A percentile compares a stretch with the other conserved stretches of the same genome.
phyloP scores from a whole-genome alignment of 768 basidiomycete genomes.

The Asterophora parasitica region DNA sequence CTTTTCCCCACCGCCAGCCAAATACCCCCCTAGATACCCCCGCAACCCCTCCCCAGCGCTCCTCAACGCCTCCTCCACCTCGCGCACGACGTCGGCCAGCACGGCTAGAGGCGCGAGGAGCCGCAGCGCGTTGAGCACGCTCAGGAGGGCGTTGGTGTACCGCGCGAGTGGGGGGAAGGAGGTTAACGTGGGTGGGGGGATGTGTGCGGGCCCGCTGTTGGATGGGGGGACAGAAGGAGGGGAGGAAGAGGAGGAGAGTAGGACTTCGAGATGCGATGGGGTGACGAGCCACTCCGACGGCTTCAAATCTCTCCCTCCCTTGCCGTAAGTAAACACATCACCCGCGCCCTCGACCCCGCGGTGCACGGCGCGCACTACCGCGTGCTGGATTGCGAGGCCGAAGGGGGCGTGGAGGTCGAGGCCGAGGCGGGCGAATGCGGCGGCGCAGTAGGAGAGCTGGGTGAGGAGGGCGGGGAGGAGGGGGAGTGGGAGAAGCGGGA shows the following conservation, averaged over 20 bases:
- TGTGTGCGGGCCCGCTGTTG: slow-evolving; percentile 40
- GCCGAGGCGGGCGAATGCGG: slow-evolving; percentile 88
- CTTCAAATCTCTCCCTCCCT: too few species aligned
- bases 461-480: slow-evolving; percentile 82
- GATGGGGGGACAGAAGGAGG: slow-evolving; percentile 16
- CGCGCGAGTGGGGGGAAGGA: slow-evolving; percentile 74
- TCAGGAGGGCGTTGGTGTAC: slow-evolving; percentile 67
- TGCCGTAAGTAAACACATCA: slow-evolving; percentile 2
- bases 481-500: slow-evolving; percentile 58
- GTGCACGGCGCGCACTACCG: slow-evolving; percentile 46
- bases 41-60: slow-evolving; percentile 42
- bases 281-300: slow-evolving; percentile 53
- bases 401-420: slow-evolving; percentile 81
- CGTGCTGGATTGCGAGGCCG: slow-evolving; percentile 52
- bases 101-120: slow-evolving; percentile 69
- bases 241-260: slow-evolving; percentile 3
- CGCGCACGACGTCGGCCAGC: slow-evolving; percentile 39
- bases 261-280: slow-evolving; percentile 25
- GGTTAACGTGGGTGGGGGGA: slow-evolving; percentile 67
- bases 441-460: slow-evolving; percentile 90
- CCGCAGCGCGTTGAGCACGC: slow-evolving; percentile 75
- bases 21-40: slow-evolving; percentile 32
- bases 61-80: slow-evolving; percentile 51
- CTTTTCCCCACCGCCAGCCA: slow-evolving; percentile 3
- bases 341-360: too few species aligned